Conservation (phyloP, 2,329 filamentous ascomycete genomes). For the Pyrenochaeta sp. region DNA sequence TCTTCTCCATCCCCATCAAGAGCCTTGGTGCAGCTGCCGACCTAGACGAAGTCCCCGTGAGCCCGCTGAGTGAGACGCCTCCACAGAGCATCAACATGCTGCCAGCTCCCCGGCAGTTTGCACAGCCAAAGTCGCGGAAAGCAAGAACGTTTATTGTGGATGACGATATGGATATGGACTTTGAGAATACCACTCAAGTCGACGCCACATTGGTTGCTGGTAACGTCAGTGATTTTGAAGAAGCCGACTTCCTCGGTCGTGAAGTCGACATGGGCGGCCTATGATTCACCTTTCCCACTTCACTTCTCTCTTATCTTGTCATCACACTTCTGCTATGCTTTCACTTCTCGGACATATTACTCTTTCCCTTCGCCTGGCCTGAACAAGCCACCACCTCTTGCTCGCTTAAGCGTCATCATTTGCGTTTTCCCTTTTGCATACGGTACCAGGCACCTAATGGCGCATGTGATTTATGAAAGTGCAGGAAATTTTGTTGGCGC, state of each 20-base stretch:
- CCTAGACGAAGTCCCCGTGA: conserved; percentile 44
- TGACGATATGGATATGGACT: conserved; percentile 41
- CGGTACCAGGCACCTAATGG: neutral
- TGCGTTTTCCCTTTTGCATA: neutral
- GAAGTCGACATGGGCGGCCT: conserved; percentile 47
- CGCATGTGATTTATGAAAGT: conserved; percentile 10
- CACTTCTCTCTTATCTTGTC: neutral
- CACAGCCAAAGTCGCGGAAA: conserved; percentile 38
- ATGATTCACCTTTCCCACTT: conserved; percentile 14
- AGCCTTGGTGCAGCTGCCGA: conserved; percentile 18
- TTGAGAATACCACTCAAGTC: conserved; percentile 37
- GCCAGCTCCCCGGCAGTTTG: conserved; percentile 34
- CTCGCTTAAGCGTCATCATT: neutral
- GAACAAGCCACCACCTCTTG: neutral
- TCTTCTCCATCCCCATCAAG: conserved; percentile 30
- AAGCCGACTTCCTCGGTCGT: conserved; percentile 65
- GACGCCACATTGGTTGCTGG: conserved; percentile 44
- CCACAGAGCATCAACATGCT: conserved; percentile 23
- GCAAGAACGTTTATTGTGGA: conserved; percentile 22
- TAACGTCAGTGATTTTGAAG: conserved; percentile 67
- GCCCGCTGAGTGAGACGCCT: conserved; percentile 42
- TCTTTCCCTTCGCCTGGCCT: neutral
- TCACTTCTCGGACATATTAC: conserved; percentile 11
- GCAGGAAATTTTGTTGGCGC: conserved; percentile 14
- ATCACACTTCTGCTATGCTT: neutral